phyloP scores from a whole-genome alignment of 495 filamentous ascomycete genomes.

The Podospora pseudoanserina region DNA sequence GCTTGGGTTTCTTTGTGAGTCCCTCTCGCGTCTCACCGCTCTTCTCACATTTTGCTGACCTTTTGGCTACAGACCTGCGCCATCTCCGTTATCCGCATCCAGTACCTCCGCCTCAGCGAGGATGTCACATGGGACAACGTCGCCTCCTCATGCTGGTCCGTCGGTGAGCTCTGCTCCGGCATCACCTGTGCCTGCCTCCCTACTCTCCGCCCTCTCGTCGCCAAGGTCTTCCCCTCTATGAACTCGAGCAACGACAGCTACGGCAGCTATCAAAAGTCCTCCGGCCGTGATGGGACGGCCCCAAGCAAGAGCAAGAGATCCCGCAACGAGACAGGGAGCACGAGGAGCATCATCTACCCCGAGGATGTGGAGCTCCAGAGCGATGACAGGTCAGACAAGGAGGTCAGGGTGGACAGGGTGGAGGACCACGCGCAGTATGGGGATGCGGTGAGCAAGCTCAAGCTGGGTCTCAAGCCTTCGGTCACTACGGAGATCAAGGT shows the following conservation, averaged over 20 bases:
- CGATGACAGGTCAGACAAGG: slow-evolving; percentile 23
- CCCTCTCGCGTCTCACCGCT: background rate
- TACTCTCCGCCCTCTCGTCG: slow-evolving; percentile 50
- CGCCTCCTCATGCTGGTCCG: slow-evolving; percentile 56
- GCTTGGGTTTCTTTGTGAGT: slow-evolving; percentile 29
- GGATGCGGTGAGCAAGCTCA: slow-evolving; percentile 5
- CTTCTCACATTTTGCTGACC: background rate
- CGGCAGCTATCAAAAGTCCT: slow-evolving; percentile 24
- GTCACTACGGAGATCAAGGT: slow-evolving; percentile 26
- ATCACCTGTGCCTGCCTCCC: slow-evolving; percentile 57
- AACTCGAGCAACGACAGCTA: slow-evolving; percentile 16
- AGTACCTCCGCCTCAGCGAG: slow-evolving; percentile 43
- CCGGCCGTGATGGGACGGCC: slow-evolving; percentile 18
- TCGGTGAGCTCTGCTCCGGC: slow-evolving; percentile 54
- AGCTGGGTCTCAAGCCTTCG: slow-evolving; percentile 21
- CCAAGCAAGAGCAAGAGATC: slow-evolving; percentile 14
- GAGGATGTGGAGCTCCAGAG: slow-evolving; percentile 31
- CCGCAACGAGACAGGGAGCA: slow-evolving; percentile 15
- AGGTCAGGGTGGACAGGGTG: background rate
- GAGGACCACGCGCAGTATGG: slow-evolving; percentile 4
- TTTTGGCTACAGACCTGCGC: slow-evolving; percentile 42
- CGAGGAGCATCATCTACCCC: slow-evolving; percentile 26
- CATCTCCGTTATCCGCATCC: slow-evolving; percentile 55
- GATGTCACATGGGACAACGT: slow-evolving; percentile 58
- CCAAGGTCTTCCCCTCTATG: slow-evolving; percentile 36